Evolutionary conservation across 768 basidiomycete genomes (phyloP).

Genomic region (Mycena latifolia): DNA sequence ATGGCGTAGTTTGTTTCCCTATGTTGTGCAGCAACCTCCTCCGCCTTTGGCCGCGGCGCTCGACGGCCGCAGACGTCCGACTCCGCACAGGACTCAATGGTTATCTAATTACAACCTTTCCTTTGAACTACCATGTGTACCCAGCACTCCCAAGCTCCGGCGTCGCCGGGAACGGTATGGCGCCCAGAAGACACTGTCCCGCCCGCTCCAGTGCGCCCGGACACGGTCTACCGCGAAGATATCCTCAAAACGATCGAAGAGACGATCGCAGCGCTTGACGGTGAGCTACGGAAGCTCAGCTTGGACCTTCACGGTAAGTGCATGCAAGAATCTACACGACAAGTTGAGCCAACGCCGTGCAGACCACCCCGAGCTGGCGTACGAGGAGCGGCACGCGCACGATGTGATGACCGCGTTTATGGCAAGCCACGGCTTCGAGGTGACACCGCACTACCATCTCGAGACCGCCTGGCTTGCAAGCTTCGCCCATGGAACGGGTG

Average conservation of each 20-base stretch:
- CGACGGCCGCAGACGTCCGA: too few species aligned
- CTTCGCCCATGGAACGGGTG: constrained; percentile 73
- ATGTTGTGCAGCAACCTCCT: too few species aligned
- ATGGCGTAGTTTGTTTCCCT: not conserved
- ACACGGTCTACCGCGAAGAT: constrained; percentile 63
- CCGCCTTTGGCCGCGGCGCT: too few species aligned
- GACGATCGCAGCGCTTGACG: constrained; percentile 64
- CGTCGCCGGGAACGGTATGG: constrained; percentile 22
- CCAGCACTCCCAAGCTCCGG: too few species aligned
- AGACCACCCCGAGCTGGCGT: constrained; percentile 81
- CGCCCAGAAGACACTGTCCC: constrained; percentile 37
- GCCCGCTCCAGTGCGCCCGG: constrained; percentile 38
- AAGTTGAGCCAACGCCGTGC: constrained; percentile 8
- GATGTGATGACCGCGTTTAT: constrained; percentile 78
- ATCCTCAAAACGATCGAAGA: constrained; percentile 71
- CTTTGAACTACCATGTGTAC: too few species aligned
- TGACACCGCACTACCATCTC: constrained; percentile 70
- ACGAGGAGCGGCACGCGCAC: constrained; percentile 80
- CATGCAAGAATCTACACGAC: not conserved
- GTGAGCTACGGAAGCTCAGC: constrained; percentile 70
- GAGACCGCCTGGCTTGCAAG: constrained; percentile 84
- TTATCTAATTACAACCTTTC: too few species aligned
- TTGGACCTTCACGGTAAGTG: constrained; percentile 78
- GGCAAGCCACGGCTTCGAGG: constrained; percentile 72
- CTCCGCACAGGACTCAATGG: too few species aligned